Base-by-base conservation (phyloP, 2,329 filamentous ascomycete species). In the Escovopsis weberi region DNA sequence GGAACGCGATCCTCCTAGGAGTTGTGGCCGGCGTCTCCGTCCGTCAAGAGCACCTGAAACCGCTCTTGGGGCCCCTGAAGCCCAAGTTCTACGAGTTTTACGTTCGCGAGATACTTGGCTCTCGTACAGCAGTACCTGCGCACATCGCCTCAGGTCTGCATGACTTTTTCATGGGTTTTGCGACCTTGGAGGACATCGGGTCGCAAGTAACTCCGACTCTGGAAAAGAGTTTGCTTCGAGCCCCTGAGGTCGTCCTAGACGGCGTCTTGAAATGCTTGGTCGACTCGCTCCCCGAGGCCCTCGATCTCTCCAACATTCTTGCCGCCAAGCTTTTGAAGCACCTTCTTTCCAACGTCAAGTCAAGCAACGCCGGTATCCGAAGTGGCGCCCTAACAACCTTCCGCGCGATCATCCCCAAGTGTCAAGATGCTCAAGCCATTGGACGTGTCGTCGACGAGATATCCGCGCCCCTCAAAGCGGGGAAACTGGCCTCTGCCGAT, bases 281-380 rank as follows among this genome's bases (percentile, higher is more conserved):
- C 45, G 61, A 70, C 8, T 76, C 85, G 26, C 66, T 98, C 6
- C 78, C 86, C 1, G 57, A 65, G 26, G 66, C 67, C 6, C 71
- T 91, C 51, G 89, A 98, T 53, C 69, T 96, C 15, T 89, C 89
- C 8, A 74, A 78, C 33, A 65, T 83, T 4, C 68, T 96, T 15
- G 71, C 74, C 41, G 68, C 71, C 26, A 83, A 82, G 47, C 69
- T 98, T 33, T 62, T 93, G 33, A 96, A 94, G 59, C 85, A 87
- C 6, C 67, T 98, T 11, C 64, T 96, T n/a, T 80, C 86, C 35
- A 94, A 87, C 56, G 70, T 88, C 59, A 95, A 94, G 61, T 96
- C 91, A 1, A 88, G 83, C 55, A 96, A 94, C 58, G 66, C 75
- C 12, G 62, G 63, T 2, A 85, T 95, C 47, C 80, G 89, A 43